Conservation (phyloP, 2,329 filamentous ascomycete species). For the Escovopsis sp. region DNA sequence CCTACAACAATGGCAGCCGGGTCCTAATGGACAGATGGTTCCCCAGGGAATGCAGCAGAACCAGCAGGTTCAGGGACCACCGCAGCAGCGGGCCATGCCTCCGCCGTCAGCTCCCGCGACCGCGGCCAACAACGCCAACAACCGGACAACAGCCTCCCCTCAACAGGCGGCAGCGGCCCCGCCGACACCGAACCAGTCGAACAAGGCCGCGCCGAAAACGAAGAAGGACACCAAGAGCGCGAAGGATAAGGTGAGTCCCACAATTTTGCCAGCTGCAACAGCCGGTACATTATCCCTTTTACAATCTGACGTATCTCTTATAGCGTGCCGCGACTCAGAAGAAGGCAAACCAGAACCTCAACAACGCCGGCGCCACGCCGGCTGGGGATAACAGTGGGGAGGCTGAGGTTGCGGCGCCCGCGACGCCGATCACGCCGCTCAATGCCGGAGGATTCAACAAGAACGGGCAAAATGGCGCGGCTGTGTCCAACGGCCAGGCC, state of each 20-base stretch:
- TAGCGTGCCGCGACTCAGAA: slow-evolving; percentile 42
- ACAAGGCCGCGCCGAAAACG: slow-evolving; percentile 55
- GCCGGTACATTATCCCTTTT: not conserved
- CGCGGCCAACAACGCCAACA: slow-evolving; percentile 33
- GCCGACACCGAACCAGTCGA: slow-evolving; percentile 59
- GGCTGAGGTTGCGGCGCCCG: slow-evolving; percentile 44
- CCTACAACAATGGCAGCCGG: slow-evolving; percentile 26
- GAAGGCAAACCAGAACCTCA: slow-evolving; percentile 44
- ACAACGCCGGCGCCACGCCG: slow-evolving; percentile 35
- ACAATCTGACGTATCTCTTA: slow-evolving; percentile 12
- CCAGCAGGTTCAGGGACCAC: slow-evolving; percentile 45
- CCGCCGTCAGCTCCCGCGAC: slow-evolving; percentile 46
- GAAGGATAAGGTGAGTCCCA: slow-evolving; percentile 42
- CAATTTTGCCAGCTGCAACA: not conserved
- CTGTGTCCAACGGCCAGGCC: slow-evolving; percentile 18
- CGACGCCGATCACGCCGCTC: slow-evolving; percentile 48
- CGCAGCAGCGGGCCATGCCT: slow-evolving; percentile 58
- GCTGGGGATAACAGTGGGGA: slow-evolving; percentile 40
- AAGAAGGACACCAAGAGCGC: slow-evolving; percentile 57
- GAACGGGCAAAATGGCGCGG: slow-evolving; percentile 15
- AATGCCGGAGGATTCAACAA: slow-evolving; percentile 33
- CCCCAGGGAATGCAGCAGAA: slow-evolving; percentile 26
- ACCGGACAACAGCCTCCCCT: slow-evolving; percentile 43
- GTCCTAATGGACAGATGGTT: slow-evolving; percentile 26
- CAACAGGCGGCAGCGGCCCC: slow-evolving; percentile 52